These are phyloP conservation scores for Sorghum bicolor DNA, from an alignment of 176 grass and related monocot genomes.

Conservation along the genomic window DNA sequence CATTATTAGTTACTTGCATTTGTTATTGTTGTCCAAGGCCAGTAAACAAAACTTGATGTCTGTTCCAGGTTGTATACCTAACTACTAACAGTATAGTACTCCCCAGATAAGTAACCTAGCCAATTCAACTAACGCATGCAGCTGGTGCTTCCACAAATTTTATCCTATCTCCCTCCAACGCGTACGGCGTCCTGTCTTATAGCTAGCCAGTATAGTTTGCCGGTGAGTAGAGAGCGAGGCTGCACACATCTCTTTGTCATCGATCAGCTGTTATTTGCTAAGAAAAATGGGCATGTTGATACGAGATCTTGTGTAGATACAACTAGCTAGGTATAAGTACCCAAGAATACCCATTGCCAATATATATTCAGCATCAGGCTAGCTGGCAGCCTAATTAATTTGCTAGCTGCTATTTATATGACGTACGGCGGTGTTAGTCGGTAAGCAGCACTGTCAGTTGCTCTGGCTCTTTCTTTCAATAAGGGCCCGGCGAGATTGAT, in stretches of 20 bases:
- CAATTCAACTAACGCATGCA: background rate
- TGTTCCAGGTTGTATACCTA: background rate
- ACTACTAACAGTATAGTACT: background rate
- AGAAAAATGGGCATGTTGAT: background rate
- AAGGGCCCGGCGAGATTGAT: background rate
- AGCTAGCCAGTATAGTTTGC: background rate
- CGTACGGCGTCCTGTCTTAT: too few species aligned
- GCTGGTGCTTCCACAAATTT: background rate
- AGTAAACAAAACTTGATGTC: background rate
- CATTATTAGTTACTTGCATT: background rate
- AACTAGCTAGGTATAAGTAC: background rate
- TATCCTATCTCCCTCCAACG: background rate
- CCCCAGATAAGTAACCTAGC: too few species aligned
- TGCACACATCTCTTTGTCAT: too few species aligned
- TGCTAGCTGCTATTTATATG: background rate
- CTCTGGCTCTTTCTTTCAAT: background rate
- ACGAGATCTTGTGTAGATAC: background rate
- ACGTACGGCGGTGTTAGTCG: slow-evolving; percentile 18
- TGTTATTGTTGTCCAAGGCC: background rate
- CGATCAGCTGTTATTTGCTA: background rate
- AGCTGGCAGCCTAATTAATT: background rate
- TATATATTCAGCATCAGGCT: background rate
- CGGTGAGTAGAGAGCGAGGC: background rate
- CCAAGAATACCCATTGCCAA: too few species aligned
- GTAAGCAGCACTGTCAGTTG: slow-evolving; percentile 15